Evolutionary conservation across 768 basidiomycete species (phyloP).

Genomic region (Clathrus columnatus): DNA sequence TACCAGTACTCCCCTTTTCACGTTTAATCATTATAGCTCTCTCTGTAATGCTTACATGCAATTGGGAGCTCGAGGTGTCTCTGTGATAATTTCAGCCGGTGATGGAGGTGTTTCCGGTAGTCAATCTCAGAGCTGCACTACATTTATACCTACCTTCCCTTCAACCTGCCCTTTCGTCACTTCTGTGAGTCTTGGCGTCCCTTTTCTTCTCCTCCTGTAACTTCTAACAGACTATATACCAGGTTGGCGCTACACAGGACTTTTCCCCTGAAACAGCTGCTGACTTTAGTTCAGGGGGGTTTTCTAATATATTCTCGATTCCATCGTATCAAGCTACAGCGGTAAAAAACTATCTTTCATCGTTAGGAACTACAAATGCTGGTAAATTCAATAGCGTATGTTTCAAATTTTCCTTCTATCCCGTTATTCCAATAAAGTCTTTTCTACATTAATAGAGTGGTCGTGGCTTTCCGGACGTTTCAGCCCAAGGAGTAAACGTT

Average conservation of each 20-base stretch:
- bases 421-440: not conserved
- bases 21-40: constrained; percentile 6
- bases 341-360: constrained; percentile 23
- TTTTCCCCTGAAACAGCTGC: constrained; percentile 13
- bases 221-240: not conserved
- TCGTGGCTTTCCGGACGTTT: constrained; percentile 18
- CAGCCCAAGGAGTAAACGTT: constrained; percentile 14
- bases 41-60: constrained; percentile 22
- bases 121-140: constrained; percentile 7
- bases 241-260: constrained; percentile 13
- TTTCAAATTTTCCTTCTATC: not conserved
- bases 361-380: constrained; percentile 28
- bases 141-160: constrained; percentile 15
- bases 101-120: constrained; percentile 16
- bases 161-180: constrained; percentile 13
- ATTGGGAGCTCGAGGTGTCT: constrained; percentile 18
- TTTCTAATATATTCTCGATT: constrained; percentile 13
- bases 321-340: constrained; percentile 22
- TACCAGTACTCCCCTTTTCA: not conserved
- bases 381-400: not conserved
- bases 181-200: constrained; percentile 1
- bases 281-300: constrained; percentile 13
- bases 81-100: constrained; percentile 14
- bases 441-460: not conserved
- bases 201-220: not conserved